A percentile compares a stretch with the other conserved stretches of the same genome.
Conservation (phyloP, 208 protist genomes). For the Crithidia acanthocephali region DNA sequence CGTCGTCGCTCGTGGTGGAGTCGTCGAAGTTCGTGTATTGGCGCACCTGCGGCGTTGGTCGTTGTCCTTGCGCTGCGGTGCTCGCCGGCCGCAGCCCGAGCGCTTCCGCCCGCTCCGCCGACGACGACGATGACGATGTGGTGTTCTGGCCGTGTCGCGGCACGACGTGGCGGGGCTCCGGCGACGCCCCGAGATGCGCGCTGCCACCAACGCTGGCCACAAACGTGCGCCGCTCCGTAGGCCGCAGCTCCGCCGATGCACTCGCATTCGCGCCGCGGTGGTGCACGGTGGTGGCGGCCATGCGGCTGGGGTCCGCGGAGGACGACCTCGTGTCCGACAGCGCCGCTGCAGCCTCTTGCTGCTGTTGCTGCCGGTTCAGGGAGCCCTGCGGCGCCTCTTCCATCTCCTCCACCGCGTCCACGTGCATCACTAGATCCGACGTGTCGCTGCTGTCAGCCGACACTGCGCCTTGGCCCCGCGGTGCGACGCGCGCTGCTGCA, state of each 20-base stretch:
- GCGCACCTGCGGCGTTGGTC: slow-evolving; percentile 7
- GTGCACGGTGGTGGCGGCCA: slow-evolving; percentile 16
- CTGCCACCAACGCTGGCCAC: slow-evolving; percentile 28
- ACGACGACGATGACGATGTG: slow-evolving; percentile 54
- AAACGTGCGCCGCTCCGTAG: slow-evolving; percentile 48
- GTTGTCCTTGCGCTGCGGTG: background rate
- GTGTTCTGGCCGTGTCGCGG: slow-evolving; percentile 51
- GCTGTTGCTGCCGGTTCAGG: background rate
- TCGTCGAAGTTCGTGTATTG: slow-evolving; percentile 23
- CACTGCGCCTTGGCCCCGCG: background rate
- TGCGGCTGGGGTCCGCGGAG: background rate
- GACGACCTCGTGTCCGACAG: background rate
- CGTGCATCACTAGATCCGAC: slow-evolving; percentile 27
- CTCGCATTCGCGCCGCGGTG: slow-evolving; percentile 1
- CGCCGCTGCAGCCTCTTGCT: background rate
- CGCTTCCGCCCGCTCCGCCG: slow-evolving; percentile 26
- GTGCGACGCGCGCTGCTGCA: background rate
- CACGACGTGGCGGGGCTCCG: slow-evolving; percentile 36
- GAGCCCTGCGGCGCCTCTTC: background rate
- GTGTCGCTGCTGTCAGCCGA: slow-evolving; percentile 7
- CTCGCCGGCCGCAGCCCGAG: slow-evolving; percentile 16
- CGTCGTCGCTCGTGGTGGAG: slow-evolving; percentile 18
- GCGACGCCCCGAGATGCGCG: slow-evolving; percentile 13
- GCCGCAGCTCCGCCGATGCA: slow-evolving; percentile 19
- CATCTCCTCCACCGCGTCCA: slow-evolving; percentile 5